Percentiles rank a stretch among this genome's conserved stretches.
These are phyloP conservation scores for Mycena rosella DNA, from an alignment of 768 basidiomycete genomes.

Conservation along the genomic window DNA sequence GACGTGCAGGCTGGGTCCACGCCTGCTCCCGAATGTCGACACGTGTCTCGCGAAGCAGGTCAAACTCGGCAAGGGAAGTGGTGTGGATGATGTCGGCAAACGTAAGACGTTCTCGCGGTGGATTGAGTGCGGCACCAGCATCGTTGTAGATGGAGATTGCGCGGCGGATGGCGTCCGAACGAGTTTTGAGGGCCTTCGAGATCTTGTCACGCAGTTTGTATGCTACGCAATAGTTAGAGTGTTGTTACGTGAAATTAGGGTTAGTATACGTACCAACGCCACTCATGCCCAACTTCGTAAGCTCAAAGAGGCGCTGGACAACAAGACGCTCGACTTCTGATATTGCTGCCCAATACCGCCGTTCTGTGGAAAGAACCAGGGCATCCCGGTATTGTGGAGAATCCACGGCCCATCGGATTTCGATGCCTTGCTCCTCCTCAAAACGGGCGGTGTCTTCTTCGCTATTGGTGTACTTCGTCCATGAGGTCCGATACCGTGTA, in stretches of 20 bases:
- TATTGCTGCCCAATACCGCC: not conserved
- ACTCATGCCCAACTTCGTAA: slow-evolving; percentile 27
- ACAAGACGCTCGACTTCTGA: slow-evolving; percentile 11
- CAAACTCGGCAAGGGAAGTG: slow-evolving; percentile 46
- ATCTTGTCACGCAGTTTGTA: slow-evolving; percentile 12
- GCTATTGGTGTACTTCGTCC: not conserved
- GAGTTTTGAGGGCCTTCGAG: not conserved
- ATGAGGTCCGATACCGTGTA: slow-evolving; percentile 2
- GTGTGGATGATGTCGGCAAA: slow-evolving; percentile 15
- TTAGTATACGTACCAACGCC: slow-evolving; percentile 16
- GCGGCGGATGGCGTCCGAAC: not conserved
- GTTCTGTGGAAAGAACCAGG: not conserved
- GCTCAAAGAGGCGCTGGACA: slow-evolving; percentile 9
- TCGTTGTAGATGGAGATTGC: not conserved
- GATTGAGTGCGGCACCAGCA: not conserved
- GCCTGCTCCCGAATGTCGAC: slow-evolving; percentile 42
- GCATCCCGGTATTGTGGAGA: not conserved
- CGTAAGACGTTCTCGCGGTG: not conserved
- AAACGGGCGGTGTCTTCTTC: slow-evolving; percentile 1
- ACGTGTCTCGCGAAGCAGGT: slow-evolving; percentile 45
- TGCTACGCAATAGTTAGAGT: not conserved
- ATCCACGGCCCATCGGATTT: not conserved
- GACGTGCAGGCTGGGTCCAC: slow-evolving; percentile 44
- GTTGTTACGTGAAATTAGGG: too few species aligned
- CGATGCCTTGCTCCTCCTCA: slow-evolving; percentile 5